Conservation (phyloP, 148 eudicot genomes). For the Rheum nobile region DNA sequence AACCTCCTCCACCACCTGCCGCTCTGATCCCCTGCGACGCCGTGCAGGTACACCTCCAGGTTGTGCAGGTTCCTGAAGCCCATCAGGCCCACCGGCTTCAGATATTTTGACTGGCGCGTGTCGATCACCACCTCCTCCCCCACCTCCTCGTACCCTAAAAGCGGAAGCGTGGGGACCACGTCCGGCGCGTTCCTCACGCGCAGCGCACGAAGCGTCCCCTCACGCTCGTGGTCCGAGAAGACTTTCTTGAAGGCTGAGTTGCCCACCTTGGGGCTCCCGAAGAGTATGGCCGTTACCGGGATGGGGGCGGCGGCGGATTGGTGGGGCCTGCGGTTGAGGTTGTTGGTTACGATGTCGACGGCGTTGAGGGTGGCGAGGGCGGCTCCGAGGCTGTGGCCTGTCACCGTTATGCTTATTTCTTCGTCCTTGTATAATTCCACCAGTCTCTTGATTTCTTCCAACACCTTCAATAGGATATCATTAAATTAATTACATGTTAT, state of each 20-base stretch:
- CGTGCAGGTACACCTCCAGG: constrained; percentile 70
- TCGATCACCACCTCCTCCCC: constrained; percentile 49
- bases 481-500: not conserved
- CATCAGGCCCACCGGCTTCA: constrained; percentile 34
- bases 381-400: constrained; percentile 59
- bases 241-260: constrained; percentile 30
- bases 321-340: constrained; percentile 18
- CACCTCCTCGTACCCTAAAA: constrained; percentile 38
- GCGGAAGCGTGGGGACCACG: constrained; percentile 42
- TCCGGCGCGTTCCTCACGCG: constrained; percentile 36
- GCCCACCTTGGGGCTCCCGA: constrained; percentile 30
- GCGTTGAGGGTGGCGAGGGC: constrained; percentile 46
- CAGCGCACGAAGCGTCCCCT: constrained; percentile 19
- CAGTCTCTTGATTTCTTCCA: constrained; percentile 36
- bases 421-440: constrained; percentile 42
- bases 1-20: constrained; percentile 45
- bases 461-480: constrained; percentile 32
- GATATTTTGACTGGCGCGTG: constrained; percentile 38
- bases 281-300: constrained; percentile 48
- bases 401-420: constrained; percentile 43
- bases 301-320: not conserved
- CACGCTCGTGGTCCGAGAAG: constrained; percentile 9
- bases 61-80: constrained; percentile 34
- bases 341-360: constrained; percentile 46
- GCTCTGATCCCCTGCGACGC: constrained; percentile 27